Conservation (phyloP, 345 rosid genomes). For the Ricinus communis region DNA sequence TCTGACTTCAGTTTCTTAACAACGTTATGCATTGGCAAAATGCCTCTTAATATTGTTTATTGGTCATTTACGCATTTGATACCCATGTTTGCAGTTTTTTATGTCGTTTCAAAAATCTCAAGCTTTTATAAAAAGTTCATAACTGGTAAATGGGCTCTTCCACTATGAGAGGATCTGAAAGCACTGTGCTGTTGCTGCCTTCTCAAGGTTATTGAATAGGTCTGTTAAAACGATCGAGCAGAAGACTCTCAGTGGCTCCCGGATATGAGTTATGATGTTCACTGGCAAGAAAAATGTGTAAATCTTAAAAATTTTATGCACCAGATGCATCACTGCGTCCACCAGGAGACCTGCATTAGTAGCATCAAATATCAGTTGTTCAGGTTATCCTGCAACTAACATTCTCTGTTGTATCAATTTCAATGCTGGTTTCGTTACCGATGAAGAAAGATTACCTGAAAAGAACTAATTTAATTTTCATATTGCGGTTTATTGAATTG, state of each 20-base stretch:
- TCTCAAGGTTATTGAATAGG: background rate
- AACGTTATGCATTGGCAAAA: background rate
- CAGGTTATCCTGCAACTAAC: background rate
- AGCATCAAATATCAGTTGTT: background rate
- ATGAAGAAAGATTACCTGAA: too few relatives aligned
- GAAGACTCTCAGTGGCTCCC: background rate
- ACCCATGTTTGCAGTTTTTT: slow-evolving; percentile 50
- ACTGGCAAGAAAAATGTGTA: background rate
- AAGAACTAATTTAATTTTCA: too few relatives aligned
- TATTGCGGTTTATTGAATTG: too few relatives aligned
- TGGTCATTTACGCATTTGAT: slow-evolving; percentile 5
- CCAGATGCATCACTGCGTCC: background rate
- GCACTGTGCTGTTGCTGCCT: background rate
- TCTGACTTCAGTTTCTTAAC: background rate
- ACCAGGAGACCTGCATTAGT: too few relatives aligned
- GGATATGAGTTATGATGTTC: background rate
- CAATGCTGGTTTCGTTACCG: too few relatives aligned
- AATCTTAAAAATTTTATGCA: background rate
- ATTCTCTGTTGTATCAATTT: background rate
- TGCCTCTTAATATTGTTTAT: background rate
- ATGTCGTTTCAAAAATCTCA: slow-evolving; percentile 64
- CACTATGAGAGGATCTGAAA: background rate
- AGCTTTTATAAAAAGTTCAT: slow-evolving; percentile 60
- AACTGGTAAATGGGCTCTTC: slow-evolving; percentile 63
- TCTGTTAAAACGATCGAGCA: background rate